Base-by-base conservation (phyloP, 495 filamentous ascomycete species). In the Sabuloglossum arenarium region DNA sequence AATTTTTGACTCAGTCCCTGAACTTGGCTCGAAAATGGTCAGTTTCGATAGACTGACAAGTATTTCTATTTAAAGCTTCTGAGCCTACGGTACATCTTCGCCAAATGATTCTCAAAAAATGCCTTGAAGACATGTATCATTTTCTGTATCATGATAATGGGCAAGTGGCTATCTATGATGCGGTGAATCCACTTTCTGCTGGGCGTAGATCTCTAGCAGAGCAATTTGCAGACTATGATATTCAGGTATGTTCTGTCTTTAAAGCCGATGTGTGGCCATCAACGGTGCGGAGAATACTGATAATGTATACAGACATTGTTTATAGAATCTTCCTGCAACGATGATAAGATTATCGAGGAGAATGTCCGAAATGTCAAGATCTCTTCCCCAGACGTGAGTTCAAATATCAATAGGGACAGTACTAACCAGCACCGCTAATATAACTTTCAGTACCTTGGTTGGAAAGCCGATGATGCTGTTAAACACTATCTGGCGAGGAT, bases 281-380 rank as follows among this genome's bases (percentile, higher is more conserved):
- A 23, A n/a, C 34, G 34, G 8, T 9, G 16, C 34, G 16, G 12
- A 16, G 16, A 16, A 39, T 16, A 21, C 55, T 47, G 42, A 47
- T 12, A 6, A 5, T 39, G 0, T 56, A 25, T 57, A 5, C 60
- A 95, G 82, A 97, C 91, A 0, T 71, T 99, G 4, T 99, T 97
- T 67, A 84, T 99, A 30, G 93, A 99, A 66, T 96, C 90, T 9
- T 87, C 81, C 65, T 94, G 94, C 61, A 84, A 88, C 60, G 88
- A 99, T 64, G 80, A 89, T 57, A 79, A 79, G 34, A 94, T 99
- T 56, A 90, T 99, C 54, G 84, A 94, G 66, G 91, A 97, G 68
- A 99, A 99, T 66, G 93, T 94, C 46, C 81, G 90, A 51, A 85
- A 83, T 60, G 93, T 99, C 61, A 99, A 99, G 70, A 97, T 99